Base-by-base conservation (phyloP, 2,329 filamentous ascomycete genomes). In the Penicillium sp. region DNA sequence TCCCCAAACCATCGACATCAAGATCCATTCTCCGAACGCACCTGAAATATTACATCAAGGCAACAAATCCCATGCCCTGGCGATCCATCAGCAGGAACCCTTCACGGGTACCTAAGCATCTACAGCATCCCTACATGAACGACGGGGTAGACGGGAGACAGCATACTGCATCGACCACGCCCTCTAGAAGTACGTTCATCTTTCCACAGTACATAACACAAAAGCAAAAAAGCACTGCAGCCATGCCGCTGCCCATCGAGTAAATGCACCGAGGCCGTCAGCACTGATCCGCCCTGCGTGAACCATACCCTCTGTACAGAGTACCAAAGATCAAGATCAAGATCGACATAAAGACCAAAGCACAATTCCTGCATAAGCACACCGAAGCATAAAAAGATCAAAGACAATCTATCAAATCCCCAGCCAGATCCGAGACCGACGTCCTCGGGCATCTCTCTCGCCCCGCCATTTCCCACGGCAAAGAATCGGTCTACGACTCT, bases 401-500 rank as follows among this genome's bases (percentile, higher is more conserved):
- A 13, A 27, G 11, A 25, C 7, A 25, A 25, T 43, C 22, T 19
- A 36, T 12, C 30, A 19, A 3, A n/a, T 5, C 5, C 19, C 28
- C 35, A 3, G 19, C 18, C 25, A 45, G 33, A 25, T 18, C 25
- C 28, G 36, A 41, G 43, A 41, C 43, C 42, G 19, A 39, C 11
- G 30, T 28, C 25, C 14, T 30, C 27, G n/a, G n/a, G n/a, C n/a
- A 9, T 22, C 18, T 27, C 13, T 19, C 16, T 49, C 19, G n/a
- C 30, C 14, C 30, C 35, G 13, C 35, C 14, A 9, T 29, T 46
- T 40, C 18, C 35, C 41, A 46, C 41, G 35, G 47, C 35, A 46
- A 46, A 50, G 30, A 35, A 50, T 36, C 41, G 47, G 47, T 50
- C 47, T 46, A 49, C 41, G 18, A 46, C 41, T 50, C 47, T 46